A percentile compares a stretch with the other conserved stretches of the same genome.
These are phyloP conservation scores for Vaccinium vitisidaea DNA, from an alignment of 148 eudicot genomes.

Conservation along the genomic window DNA sequence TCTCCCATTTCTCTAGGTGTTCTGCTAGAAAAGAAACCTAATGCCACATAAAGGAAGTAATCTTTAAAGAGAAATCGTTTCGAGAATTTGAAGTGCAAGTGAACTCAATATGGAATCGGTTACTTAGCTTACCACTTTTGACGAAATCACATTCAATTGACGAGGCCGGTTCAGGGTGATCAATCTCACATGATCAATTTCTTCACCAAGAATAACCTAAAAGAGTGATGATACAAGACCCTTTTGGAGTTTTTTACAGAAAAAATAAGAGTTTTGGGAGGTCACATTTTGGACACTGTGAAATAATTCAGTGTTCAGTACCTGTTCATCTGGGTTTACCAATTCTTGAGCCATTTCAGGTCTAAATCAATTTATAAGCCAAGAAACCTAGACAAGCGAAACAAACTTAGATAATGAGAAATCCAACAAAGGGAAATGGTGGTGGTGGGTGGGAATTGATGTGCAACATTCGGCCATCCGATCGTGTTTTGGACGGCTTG, in stretches of 20 bases:
- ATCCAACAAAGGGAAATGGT: constrained; percentile 8
- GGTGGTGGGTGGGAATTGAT: too few species aligned
- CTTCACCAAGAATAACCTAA: constrained; percentile 81
- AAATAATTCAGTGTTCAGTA: background rate
- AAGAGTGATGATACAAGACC: constrained; percentile 7
- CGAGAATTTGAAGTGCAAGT: background rate
- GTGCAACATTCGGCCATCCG: too few species aligned
- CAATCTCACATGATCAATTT: constrained; percentile 61
- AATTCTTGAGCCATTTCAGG: constrained; percentile 26
- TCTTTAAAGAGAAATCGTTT: constrained; percentile 7
- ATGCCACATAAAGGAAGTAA: constrained; percentile 13
- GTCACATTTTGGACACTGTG: background rate
- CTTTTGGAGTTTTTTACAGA: background rate
- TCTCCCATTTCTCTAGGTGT: constrained; percentile 90
- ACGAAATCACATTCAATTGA: constrained; percentile 78
- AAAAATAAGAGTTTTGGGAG: background rate
- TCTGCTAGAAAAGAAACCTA: constrained; percentile 76
- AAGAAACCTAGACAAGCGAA: background rate
- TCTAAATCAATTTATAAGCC: background rate
- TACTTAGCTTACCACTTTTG: constrained; percentile 61
- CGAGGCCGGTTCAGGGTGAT: constrained; percentile 88
- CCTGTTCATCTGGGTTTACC: constrained; percentile 33
- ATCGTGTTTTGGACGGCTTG: too few species aligned
- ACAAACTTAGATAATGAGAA: background rate
- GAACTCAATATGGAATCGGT: background rate